phyloP scores from a whole-genome alignment of 257 asterid species.

The Ballota nigra region DNA sequence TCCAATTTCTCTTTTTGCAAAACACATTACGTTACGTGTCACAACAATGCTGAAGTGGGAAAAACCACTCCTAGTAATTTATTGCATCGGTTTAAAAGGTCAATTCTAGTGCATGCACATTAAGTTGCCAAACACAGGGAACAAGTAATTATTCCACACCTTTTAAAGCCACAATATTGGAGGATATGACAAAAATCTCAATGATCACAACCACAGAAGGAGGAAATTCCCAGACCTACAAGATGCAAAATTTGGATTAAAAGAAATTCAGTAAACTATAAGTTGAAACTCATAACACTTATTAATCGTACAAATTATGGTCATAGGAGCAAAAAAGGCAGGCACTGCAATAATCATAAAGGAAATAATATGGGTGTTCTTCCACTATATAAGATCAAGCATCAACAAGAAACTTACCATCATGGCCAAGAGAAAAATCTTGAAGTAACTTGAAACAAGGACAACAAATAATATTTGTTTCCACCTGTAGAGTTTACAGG shows the following conservation, averaged over 20 bases:
- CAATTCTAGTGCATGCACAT: background rate
- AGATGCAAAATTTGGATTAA: constrained; percentile 13
- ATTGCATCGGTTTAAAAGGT: too few species aligned
- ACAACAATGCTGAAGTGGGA: too few species aligned
- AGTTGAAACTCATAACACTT: background rate
- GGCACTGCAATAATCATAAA: background rate
- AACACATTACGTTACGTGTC: too few species aligned
- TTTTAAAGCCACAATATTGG: constrained; percentile 73
- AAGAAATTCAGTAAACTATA: background rate
- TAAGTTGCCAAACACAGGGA: background rate
- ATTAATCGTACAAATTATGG: too few species aligned
- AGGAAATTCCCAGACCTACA: constrained; percentile 90
- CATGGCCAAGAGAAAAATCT: constrained; percentile 72
- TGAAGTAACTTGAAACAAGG: constrained; percentile 79
- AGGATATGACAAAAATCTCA: constrained; percentile 76
- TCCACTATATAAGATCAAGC: background rate
- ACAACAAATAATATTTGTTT: constrained; percentile 49
- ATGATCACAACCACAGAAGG: constrained; percentile 59
- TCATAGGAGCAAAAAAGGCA: background rate
- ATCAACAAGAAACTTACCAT: constrained; percentile 50
- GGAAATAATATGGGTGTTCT: background rate
- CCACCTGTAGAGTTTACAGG: constrained; percentile 47
- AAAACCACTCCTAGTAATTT: too few species aligned
- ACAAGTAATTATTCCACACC: constrained; percentile 37
- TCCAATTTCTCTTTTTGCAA: too few species aligned